These are phyloP conservation scores for Phaeosphaeria sp. DNA, from an alignment of 2,329 filamentous ascomycete species.

Conservation along the genomic window DNA sequence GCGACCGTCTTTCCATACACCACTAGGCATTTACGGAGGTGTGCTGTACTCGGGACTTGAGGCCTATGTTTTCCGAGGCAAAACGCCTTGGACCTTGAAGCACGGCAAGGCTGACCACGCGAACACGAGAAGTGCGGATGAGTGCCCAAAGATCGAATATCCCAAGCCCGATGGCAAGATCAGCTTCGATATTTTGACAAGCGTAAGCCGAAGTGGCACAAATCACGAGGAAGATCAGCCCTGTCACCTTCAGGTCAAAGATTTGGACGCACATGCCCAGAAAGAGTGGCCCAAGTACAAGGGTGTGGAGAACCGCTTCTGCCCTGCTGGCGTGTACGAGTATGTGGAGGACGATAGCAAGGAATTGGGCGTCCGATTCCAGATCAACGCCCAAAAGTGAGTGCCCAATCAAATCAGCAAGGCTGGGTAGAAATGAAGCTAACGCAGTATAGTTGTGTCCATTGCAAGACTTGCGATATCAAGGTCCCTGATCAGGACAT, in stretches of 20 bases:
- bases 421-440: slow-evolving; percentile 20
- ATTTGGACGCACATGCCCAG: slow-evolving; percentile 90
- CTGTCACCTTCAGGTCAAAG: slow-evolving; percentile 90
- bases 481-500: slow-evolving; percentile 97
- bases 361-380: slow-evolving; percentile 87
- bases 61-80: slow-evolving; percentile 84
- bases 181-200: slow-evolving; percentile 94
- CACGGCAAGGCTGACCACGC: slow-evolving; percentile 80
- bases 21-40: slow-evolving; percentile 87
- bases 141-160: slow-evolving; percentile 90
- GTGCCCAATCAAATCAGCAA: slow-evolving; percentile 46
- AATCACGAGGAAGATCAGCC: slow-evolving; percentile 99
- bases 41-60: slow-evolving; percentile 93
- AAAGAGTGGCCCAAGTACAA: slow-evolving; percentile 86
- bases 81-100: slow-evolving; percentile 88
- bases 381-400: slow-evolving; percentile 98
- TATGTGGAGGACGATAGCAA: slow-evolving; percentile 93
- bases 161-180: slow-evolving; percentile 95
- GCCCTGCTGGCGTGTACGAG: slow-evolving; percentile 96
- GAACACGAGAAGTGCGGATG: slow-evolving; percentile 78
- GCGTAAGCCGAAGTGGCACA: slow-evolving; percentile 91
- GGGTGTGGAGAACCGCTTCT: slow-evolving; percentile 95
- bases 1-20: slow-evolving; percentile 89
- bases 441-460: slow-evolving; percentile 76
- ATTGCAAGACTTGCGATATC: slow-evolving; percentile 99